Percentiles rank a stretch among this genome's conserved stretches.
Evolutionary conservation across 2,329 filamentous ascomycete species (phyloP).

Genomic region (Ceratocystis diversiconidia): DNA sequence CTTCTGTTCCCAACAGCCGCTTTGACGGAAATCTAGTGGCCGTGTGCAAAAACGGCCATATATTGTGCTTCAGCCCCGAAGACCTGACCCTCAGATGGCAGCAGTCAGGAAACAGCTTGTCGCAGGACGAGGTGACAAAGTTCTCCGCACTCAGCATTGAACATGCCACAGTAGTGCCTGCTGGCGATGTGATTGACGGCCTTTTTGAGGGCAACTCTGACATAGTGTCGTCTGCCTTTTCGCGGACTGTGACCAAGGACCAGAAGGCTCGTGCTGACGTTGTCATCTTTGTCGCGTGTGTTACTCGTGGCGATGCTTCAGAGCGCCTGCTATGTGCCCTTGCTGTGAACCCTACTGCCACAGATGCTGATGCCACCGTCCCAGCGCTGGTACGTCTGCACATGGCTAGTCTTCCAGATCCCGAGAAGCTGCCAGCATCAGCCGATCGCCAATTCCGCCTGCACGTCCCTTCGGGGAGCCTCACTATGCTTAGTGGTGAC

Average conservation of each 20-base stretch:
- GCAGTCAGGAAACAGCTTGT: conserved; percentile 30
- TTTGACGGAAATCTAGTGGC: conserved; percentile 31
- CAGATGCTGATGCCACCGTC: conserved; percentile 19
- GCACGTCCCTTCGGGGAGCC: conserved; percentile 47
- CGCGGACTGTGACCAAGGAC: conserved; percentile 5
- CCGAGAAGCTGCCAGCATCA: conserved; percentile 13
- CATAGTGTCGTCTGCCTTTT: conserved; percentile 19
- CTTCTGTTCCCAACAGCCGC: conserved; percentile 6
- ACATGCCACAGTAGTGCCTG: conserved; percentile 32
- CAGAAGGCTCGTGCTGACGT: conserved; percentile 33
- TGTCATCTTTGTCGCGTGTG: conserved; percentile 30
- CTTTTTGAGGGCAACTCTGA: conserved; percentile 42
- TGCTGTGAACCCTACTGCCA: conserved; percentile 20
- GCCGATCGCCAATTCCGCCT: conserved; percentile 33
- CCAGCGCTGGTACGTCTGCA: conserved; percentile 27
- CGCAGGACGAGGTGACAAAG: conserved; percentile 27
- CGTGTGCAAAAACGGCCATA: conserved; percentile 45
- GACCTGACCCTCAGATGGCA: conserved; percentile 35
- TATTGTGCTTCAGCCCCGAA: conserved; percentile 47
- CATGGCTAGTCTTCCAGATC: conserved; percentile 27
- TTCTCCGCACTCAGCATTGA: conserved; percentile 33
- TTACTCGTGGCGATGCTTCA: conserved; percentile 19
- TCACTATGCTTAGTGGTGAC: conserved; percentile 44
- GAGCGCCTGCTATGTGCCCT: conserved; percentile 27
- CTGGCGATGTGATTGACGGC: conserved; percentile 38